These are phyloP conservation scores for Stentor roeselii DNA, from an alignment of 73 alveolate species.

Conservation along the genomic window DNA sequence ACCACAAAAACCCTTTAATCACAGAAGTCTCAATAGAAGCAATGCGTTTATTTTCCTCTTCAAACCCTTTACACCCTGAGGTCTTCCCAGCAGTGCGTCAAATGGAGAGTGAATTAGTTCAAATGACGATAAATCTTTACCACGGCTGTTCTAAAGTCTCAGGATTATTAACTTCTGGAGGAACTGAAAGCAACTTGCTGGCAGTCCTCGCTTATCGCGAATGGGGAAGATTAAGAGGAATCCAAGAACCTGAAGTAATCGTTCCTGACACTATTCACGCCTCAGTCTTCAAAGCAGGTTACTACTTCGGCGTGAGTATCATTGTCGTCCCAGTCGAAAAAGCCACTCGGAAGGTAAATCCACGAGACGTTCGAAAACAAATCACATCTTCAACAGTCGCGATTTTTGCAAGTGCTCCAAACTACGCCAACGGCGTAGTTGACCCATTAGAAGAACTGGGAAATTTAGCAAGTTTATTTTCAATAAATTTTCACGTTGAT, in stretches of 20 bases:
- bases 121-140: constrained; percentile 80
- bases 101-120: constrained; percentile 90
- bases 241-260: constrained; percentile 19
- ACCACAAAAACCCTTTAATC: constrained; percentile 47
- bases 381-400: constrained; percentile 80
- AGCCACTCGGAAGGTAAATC: constrained; percentile 55
- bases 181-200: constrained; percentile 90
- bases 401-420: constrained; percentile 87
- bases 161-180: constrained; percentile 95
- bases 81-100: constrained; percentile 71
- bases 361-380: constrained; percentile 55
- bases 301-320: constrained; percentile 67
- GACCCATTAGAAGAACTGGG: constrained; percentile 91
- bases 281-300: constrained; percentile 92
- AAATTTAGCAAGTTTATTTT: constrained; percentile 54
- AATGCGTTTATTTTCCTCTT: constrained; percentile 60
- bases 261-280: constrained; percentile 92
- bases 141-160: not conserved
- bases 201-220: constrained; percentile 87
- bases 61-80: constrained; percentile 91
- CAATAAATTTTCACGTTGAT: constrained; percentile 78
- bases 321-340: constrained; percentile 73
- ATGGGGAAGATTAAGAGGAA: constrained; percentile 36
- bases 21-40: constrained; percentile 54
- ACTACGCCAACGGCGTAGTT: constrained; percentile 83